Conservation (phyloP, 345 rosid genomes). For the Triadica sebifera region DNA sequence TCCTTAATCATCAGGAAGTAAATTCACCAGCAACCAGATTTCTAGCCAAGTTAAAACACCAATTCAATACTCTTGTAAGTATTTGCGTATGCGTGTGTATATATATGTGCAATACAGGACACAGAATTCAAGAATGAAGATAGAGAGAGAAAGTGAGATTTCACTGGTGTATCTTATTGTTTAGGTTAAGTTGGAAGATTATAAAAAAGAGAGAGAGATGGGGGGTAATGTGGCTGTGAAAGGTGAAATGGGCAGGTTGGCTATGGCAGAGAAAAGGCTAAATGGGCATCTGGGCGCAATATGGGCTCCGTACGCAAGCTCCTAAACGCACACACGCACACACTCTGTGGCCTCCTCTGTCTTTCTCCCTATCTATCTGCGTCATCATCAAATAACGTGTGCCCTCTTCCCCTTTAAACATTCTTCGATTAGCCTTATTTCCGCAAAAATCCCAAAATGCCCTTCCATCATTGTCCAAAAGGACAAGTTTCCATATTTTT, state of each 20-base stretch:
- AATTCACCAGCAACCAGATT: conserved; percentile 10
- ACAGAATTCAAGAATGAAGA: not conserved
- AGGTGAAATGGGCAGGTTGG: not conserved
- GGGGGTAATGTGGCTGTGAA: not conserved
- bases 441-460: not conserved
- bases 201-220: conserved; percentile 6
- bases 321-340: conserved; percentile 2
- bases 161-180: conserved; percentile 3
- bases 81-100: not conserved
- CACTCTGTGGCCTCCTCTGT: not conserved
- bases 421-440: not conserved
- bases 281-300: conserved; percentile 20
- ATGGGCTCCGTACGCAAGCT: conserved; percentile 12
- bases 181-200: conserved; percentile 12
- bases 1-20: conserved; percentile 6
- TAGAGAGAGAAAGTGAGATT: not conserved
- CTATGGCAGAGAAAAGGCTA: not conserved
- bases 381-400: conserved; percentile 42
- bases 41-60: too few relatives aligned
- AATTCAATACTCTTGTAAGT: not conserved
- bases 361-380: not conserved
- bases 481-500: not conserved
- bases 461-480: not conserved
- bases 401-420: conserved; percentile 9
- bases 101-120: not conserved